These are phyloP conservation scores for Raphanus raphanistrum DNA, from an alignment of 345 rosid genomes.

Conservation along the genomic window DNA sequence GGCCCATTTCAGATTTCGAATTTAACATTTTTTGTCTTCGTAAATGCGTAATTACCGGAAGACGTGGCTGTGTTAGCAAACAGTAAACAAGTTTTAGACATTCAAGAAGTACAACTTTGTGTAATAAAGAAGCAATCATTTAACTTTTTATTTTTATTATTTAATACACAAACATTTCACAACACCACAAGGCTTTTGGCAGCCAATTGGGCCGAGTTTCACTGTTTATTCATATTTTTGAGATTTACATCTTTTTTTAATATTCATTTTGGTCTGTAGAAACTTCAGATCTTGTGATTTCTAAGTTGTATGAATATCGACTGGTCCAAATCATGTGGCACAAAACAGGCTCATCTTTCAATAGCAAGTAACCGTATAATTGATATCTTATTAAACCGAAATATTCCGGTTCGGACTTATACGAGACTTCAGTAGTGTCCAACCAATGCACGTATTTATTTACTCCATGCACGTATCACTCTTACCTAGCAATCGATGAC, in stretches of 20 bases:
- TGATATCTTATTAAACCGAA: background rate
- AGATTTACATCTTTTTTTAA: too few species aligned
- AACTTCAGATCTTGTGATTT: too few species aligned
- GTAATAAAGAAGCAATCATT: background rate
- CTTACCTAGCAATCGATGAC: slow-evolving; percentile 1
- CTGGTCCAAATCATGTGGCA: too few species aligned
- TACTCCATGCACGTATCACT: background rate
- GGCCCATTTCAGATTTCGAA: slow-evolving; percentile 24
- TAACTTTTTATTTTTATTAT: too few species aligned
- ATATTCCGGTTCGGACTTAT: background rate
- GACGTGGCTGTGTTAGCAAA: background rate
- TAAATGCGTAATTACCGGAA: background rate
- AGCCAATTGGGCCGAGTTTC: too few species aligned
- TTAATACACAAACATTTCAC: too few species aligned
- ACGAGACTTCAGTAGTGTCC: background rate
- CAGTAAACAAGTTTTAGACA: background rate
- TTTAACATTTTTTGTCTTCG: background rate
- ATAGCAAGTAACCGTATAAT: too few species aligned
- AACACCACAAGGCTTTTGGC: too few species aligned
- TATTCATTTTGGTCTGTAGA: too few species aligned
- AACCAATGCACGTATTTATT: background rate
- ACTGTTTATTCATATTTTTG: too few species aligned
- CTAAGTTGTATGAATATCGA: too few species aligned
- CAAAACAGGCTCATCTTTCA: too few species aligned
- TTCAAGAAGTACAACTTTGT: background rate